A percentile compares a stretch with the other conserved stretches of the same genome.
Conservation (phyloP, 129 eudicot species). For the Escallonia herrerae region DNA sequence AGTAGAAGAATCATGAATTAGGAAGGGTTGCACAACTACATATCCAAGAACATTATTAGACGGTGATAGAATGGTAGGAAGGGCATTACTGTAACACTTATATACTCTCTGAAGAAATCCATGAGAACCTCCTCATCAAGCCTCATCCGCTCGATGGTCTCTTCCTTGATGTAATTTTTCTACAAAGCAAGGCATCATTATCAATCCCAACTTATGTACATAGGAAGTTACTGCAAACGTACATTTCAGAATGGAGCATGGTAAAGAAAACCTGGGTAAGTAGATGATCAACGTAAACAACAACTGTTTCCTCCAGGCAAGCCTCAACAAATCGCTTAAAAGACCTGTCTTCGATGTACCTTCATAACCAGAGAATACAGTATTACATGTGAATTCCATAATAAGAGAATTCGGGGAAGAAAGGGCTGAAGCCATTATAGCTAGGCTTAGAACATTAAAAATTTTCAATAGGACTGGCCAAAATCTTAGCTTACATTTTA, state of each 20-base stretch:
- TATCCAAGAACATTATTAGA: neutral
- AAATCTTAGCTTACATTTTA: conserved; percentile 57
- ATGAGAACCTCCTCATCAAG: conserved; percentile 93
- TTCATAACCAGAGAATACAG: conserved; percentile 5
- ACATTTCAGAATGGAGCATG: neutral
- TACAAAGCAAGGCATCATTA: conserved; percentile 20
- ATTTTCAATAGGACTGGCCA: neutral
- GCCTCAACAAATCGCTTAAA: conserved; percentile 90
- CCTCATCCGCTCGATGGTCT: conserved; percentile 95
- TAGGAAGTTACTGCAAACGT: neutral
- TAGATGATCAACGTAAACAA: conserved; percentile 85
- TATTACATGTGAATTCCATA: neutral
- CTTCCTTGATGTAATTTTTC: conserved; percentile 95
- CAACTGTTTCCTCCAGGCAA: conserved; percentile 88
- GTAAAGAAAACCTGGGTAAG: conserved; percentile 54
- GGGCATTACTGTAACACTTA: conserved; percentile 54
- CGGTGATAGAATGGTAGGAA: neutral
- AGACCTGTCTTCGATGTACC: conserved; percentile 98
- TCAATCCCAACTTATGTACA: neutral
- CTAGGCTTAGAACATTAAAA: neutral
- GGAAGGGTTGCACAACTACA: neutral
- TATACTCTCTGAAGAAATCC: conserved; percentile 94
- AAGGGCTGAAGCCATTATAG: neutral
- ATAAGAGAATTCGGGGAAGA: neutral
- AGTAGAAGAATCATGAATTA: neutral